These are phyloP conservation scores for Blastocystis sp. DNA, from an alignment of 352 stramenopile species.

Conservation along the genomic window DNA sequence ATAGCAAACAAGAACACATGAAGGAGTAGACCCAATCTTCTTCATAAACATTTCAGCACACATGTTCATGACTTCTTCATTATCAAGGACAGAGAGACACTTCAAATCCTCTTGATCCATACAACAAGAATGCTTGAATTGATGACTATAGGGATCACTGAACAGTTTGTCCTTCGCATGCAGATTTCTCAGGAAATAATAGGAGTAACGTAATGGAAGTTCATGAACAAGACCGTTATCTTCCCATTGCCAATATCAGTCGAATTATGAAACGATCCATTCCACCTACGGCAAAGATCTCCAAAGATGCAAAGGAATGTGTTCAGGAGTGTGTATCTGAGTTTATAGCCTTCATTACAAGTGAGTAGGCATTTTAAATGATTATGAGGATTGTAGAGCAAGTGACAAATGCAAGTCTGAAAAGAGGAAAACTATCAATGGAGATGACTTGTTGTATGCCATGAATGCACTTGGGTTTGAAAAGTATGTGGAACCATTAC, in stretches of 20 bases:
- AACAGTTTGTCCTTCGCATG: no score
- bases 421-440: conserved; percentile 99
- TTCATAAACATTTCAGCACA: background rate
- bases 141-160: no score
- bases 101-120: background rate
- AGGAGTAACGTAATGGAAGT: conserved; percentile 73
- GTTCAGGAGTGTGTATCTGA: conserved; percentile 98
- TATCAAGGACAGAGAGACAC: background rate
- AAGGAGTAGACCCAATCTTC: background rate
- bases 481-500: conserved; percentile 96
- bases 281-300: conserved; percentile 94
- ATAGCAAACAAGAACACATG: background rate
- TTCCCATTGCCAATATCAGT: conserved; percentile 97
- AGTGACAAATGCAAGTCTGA: conserved; percentile 98
- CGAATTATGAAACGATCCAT: conserved; percentile 98
- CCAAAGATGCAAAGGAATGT: conserved; percentile 98
- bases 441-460: conserved; percentile 96
- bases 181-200: no score
- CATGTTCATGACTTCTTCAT: background rate
- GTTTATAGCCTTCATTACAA: conserved; percentile 99
- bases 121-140: background rate
- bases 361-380: conserved; percentile 64
- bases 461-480: conserved; percentile 99
- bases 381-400: conserved; percentile 69
- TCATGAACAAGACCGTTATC: conserved; percentile 89